phyloP scores from a whole-genome alignment of 2,329 filamentous ascomycete species.

The Beauveria varroae region DNA sequence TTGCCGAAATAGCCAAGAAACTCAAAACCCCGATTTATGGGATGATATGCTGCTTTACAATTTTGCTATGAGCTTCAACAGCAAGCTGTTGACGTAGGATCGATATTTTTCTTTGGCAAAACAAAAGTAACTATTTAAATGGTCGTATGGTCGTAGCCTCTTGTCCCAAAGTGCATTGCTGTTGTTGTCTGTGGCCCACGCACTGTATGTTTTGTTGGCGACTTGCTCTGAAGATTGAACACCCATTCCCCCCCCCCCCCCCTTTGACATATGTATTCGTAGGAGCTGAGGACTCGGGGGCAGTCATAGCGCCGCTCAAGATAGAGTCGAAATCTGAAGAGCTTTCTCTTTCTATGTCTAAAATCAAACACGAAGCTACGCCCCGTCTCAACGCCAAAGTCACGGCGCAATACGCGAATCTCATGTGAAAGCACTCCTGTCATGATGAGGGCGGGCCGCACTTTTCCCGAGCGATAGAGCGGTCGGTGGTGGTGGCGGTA shows the following conservation, averaged over 20 bases:
- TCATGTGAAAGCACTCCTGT: neutral
- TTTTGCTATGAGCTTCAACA: neutral
- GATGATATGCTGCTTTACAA: constrained; percentile 1
- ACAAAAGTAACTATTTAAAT: neutral
- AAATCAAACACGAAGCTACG: neutral
- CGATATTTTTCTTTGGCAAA: neutral
- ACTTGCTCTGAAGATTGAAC: neutral
- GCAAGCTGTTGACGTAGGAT: neutral
- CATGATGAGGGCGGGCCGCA: constrained; percentile 1
- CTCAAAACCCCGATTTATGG: neutral
- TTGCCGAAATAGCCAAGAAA: neutral
- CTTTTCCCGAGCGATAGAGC: constrained; percentile 8
- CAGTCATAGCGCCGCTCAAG: neutral
- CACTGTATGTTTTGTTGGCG: neutral
- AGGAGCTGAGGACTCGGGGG: neutral
- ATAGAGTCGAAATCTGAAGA: too few relatives aligned
- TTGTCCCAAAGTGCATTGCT: neutral
- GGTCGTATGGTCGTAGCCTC: neutral
- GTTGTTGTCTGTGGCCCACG: too few relatives aligned
- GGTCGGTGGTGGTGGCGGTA: neutral
- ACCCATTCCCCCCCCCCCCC: neutral
- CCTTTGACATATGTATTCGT: neutral
- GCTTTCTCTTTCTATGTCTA: too few relatives aligned
- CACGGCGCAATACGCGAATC: neutral
- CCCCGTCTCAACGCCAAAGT: neutral